These are phyloP conservation scores for Termitomyces sp. DNA, from an alignment of 768 basidiomycete species.

Conservation along the genomic window DNA sequence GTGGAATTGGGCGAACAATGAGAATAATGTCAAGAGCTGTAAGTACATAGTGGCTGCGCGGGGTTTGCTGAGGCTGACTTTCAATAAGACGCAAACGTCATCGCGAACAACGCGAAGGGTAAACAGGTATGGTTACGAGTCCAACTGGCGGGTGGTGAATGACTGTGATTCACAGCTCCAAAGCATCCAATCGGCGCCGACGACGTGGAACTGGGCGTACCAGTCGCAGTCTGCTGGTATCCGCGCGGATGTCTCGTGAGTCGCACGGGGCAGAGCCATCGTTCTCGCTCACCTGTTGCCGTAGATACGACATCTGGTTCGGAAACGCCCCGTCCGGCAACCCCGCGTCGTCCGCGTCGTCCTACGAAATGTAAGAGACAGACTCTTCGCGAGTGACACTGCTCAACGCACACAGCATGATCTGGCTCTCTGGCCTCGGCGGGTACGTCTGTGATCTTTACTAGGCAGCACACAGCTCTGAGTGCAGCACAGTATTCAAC, in stretches of 20 bases:
- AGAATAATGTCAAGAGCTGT: constrained; percentile 56
- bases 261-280: not conserved
- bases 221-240: constrained; percentile 35
- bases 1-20: constrained; percentile 45
- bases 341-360: constrained; percentile 41
- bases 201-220: constrained; percentile 48
- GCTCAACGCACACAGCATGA: constrained; percentile 34
- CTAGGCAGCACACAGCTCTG: not conserved
- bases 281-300: not conserved
- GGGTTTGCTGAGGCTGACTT: not conserved
- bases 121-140: constrained; percentile 28
- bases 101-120: constrained; percentile 41
- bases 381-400: not conserved
- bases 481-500: constrained; percentile 37
- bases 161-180: constrained; percentile 20
- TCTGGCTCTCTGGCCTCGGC: constrained; percentile 54
- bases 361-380: constrained; percentile 44
- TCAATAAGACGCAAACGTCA: constrained; percentile 51
- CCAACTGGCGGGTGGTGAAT: not conserved
- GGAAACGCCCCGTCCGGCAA: constrained; percentile 35
- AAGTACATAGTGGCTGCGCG: no score
- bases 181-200: constrained; percentile 38
- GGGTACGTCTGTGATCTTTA: constrained; percentile 27
- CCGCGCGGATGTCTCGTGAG: constrained; percentile 50
- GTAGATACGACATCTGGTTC: constrained; percentile 51